Evolutionary conservation across 768 basidiomycete species (phyloP).

Genomic region (Naganishia vishniacii): DNA sequence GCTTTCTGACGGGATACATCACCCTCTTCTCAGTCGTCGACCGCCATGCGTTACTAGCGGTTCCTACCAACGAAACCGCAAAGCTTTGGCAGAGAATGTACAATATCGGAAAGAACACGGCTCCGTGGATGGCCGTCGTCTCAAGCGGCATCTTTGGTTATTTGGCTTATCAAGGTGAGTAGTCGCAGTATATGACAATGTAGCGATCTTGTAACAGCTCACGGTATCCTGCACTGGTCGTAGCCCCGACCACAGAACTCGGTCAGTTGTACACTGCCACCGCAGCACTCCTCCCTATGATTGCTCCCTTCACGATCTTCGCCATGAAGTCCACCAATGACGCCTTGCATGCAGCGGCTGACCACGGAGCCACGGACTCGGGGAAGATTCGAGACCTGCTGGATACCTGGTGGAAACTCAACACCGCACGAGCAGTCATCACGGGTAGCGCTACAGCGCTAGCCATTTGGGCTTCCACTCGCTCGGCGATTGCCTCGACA

Average conservation of each 20-base stretch:
- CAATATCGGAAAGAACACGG: slow-evolving; percentile 5
- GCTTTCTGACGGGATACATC: slow-evolving; percentile 16
- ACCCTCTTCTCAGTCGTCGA: slow-evolving; percentile 6
- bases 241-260: slow-evolving; percentile 2
- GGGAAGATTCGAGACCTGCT: background rate
- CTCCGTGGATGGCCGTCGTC: background rate
- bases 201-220: background rate
- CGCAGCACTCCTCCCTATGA: background rate
- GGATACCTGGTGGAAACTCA: slow-evolving; percentile 17
- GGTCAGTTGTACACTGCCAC: background rate
- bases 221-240: background rate
- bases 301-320: slow-evolving; percentile 11
- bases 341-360: background rate
- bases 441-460: background rate
- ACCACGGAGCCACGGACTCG: background rate
- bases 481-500: background rate
- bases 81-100: slow-evolving; percentile 3
- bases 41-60: background rate
- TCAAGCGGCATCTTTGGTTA: slow-evolving; percentile 3
- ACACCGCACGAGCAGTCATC: background rate
- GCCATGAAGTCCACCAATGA: slow-evolving; percentile 7
- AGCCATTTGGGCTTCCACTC: background rate
- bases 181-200: background rate
- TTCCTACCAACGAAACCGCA: slow-evolving; percentile 11
- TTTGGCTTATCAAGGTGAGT: slow-evolving; percentile 14